Evolutionary conservation across 2,329 filamentous ascomycete genomes (phyloP), one percentile per base, ranked within the genome.

Genomic region (Calonectria pteridis): DNA sequence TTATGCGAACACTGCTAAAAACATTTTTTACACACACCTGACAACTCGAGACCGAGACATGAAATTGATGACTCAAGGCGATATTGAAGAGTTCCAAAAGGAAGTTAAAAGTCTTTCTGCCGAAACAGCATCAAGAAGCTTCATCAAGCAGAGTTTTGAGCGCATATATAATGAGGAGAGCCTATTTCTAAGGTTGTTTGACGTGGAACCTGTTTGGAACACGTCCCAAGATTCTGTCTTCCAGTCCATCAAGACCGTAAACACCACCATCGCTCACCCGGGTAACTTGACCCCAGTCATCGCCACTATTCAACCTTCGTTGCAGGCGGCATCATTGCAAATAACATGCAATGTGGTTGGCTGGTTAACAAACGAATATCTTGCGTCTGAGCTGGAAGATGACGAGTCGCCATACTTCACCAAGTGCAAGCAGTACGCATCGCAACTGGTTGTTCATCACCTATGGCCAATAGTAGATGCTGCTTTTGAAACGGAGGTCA

Each of bases 111-210:
- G 83, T 11, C 79, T 84, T 0, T 88, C 88, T 3, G 78, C 88
- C 2, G 90, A 92, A 77, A 90, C 89, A 2, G 90, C 89, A 5
- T 87, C 87, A 18, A 86, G 90, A 33, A 91, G 90, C 76, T 90
- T 88, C 69, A 86, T 92, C 75, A 92, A 92, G 79, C 90, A 92
- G 80, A 88, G 86, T 68, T 91, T 91, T 69, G 90, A 92, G 78
- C 87, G 89, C 31, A 87, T 90, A 3, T 90, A 88, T 77, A 88
- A 88, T 71, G 90, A 92, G 78, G 86, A 88, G 31, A 85, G 82
- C 26, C 81, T 92, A 3, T 91, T 92, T 72, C 79, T 84, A 37
- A 89, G 87, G 73, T 84, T 92, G n/a, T 92, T 92, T 74, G 85
- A 86, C 29, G 83, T 92, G 49, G 89, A 91, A 58, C 87, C 89